Percentiles rank a stretch among this genome's conserved stretches.
Evolutionary conservation across 1,284 basidiomycete species (phyloP).

Genomic region (Melampsora americana): DNA sequence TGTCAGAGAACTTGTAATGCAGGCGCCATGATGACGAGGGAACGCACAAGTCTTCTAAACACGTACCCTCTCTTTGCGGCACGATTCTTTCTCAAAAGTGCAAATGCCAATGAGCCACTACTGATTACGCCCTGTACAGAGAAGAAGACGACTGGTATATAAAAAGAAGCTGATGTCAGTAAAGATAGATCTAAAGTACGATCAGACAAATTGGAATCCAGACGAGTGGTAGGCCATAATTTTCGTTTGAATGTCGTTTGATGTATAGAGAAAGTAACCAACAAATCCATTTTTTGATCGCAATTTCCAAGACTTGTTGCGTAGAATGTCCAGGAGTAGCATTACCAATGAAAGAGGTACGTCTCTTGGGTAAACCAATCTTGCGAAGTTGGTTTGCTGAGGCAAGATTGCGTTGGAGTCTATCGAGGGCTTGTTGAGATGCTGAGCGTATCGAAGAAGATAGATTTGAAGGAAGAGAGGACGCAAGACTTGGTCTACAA

Average conservation of each 20-base stretch:
- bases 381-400: slow-evolving; percentile 5
- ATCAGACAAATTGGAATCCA: neutral
- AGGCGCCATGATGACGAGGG: neutral
- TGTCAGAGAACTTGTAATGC: neutral
- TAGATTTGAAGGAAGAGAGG: neutral
- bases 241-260: too few relatives aligned
- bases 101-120: slow-evolving; percentile 30
- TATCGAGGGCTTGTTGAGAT: neutral
- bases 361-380: slow-evolving; percentile 16
- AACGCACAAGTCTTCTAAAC: neutral
- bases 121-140: slow-evolving; percentile 35
- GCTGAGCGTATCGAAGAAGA: neutral
- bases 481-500: neutral
- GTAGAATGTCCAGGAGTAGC: slow-evolving; percentile 22
- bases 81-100: slow-evolving; percentile 26
- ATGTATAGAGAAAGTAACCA: neutral
- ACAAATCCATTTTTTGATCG: slow-evolving; percentile 37
- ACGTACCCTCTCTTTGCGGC: slow-evolving; percentile 27
- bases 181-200: neutral
- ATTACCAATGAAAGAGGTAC: slow-evolving; percentile 32
- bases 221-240: too few relatives aligned
- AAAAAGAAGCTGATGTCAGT: neutral
- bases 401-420: neutral
- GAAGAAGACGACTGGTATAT: slow-evolving; percentile 27
- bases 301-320: slow-evolving; percentile 31